Conservation (phyloP, 805 yeast genomes). For the Komagataella pseudopastoris region DNA sequence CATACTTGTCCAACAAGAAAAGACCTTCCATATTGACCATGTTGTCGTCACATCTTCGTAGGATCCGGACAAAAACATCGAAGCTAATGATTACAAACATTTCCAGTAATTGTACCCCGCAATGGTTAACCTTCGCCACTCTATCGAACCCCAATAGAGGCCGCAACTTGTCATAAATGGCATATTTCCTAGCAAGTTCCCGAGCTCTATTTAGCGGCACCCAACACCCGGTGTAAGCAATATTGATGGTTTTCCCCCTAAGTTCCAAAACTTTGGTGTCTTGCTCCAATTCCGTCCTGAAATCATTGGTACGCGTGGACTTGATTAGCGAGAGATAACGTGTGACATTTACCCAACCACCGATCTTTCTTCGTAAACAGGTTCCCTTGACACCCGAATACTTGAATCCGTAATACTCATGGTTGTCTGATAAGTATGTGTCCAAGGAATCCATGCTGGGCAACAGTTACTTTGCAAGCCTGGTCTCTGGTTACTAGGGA, state of each 20-base stretch:
- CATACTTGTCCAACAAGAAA: constrained; percentile 7
- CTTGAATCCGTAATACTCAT: constrained; percentile 5
- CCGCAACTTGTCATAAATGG: constrained; percentile 5
- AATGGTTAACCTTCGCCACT: constrained; percentile 11
- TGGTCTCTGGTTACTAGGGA: too few species aligned
- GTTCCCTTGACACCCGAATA: constrained; percentile 3
- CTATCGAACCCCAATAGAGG: constrained; percentile 13
- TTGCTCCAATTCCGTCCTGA: neutral
- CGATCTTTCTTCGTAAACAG: constrained; percentile 9
- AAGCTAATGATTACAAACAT: constrained; percentile 8
- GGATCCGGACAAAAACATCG: constrained; percentile 10
- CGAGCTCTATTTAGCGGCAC: constrained; percentile 10
- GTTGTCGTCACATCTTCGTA: constrained; percentile 8
- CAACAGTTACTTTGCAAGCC: neutral
- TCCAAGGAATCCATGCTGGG: neutral
- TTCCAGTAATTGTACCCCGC: constrained; percentile 13
- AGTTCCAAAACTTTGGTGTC: neutral
- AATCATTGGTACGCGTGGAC: neutral
- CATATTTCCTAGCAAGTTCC: constrained; percentile 7
- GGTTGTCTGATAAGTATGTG: constrained; percentile 2
- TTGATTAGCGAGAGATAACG: constrained; percentile 1
- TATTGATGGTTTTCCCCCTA: constrained; percentile 1
- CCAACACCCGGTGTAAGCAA: constrained; percentile 10
- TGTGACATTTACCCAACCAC: constrained; percentile 11
- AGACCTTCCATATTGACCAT: constrained; percentile 12